Percentiles rank a stretch among this genome's conserved stretches.
Evolutionary conservation across 371 early-diverging fungal species (phyloP).

Genomic region (Mucor piriformis): DNA sequence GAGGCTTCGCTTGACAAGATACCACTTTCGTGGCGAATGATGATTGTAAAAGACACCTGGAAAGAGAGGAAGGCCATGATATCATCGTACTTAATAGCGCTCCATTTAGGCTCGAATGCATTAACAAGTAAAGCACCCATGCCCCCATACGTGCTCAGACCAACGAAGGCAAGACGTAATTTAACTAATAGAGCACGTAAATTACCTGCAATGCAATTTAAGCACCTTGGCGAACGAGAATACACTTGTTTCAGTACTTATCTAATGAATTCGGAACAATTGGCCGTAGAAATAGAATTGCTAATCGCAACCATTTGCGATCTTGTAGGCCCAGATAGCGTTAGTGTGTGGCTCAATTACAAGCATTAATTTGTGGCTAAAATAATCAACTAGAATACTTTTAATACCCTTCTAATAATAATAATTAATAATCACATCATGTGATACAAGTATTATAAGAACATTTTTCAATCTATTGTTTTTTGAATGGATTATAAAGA

Average conservation of each 20-base stretch:
- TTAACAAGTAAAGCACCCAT: slow-evolving; percentile 46
- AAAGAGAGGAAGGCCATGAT: slow-evolving; percentile 47
- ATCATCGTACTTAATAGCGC: slow-evolving; percentile 40
- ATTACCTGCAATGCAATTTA: slow-evolving; percentile 21
- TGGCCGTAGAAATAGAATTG: slow-evolving; percentile 47
- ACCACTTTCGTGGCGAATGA: slow-evolving; percentile 34
- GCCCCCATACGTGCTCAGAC: slow-evolving; percentile 45
- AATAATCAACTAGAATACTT: too few species aligned
- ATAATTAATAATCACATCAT: too few species aligned
- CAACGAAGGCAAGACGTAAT: slow-evolving; percentile 42
- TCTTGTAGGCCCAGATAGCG: slow-evolving; percentile 49
- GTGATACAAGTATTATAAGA: too few species aligned
- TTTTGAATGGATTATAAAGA: too few species aligned
- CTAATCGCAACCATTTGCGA: slow-evolving; percentile 42
- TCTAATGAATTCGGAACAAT: slow-evolving; percentile 50
- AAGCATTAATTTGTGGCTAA: slow-evolving; percentile 30
- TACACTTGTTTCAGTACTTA: slow-evolving; percentile 51
- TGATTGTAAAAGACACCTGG: slow-evolving; percentile 43
- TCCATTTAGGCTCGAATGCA: slow-evolving; percentile 48
- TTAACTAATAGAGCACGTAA: slow-evolving; percentile 43
- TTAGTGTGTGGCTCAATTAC: slow-evolving; percentile 47
- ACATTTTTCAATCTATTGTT: too few species aligned
- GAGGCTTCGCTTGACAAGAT: slow-evolving; percentile 39
- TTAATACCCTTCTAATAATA: too few species aligned
- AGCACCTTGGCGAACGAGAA: slow-evolving; percentile 38